Base-by-base conservation (phyloP, 352 stramenopile species). In the Phytophthora chlamydospora region DNA sequence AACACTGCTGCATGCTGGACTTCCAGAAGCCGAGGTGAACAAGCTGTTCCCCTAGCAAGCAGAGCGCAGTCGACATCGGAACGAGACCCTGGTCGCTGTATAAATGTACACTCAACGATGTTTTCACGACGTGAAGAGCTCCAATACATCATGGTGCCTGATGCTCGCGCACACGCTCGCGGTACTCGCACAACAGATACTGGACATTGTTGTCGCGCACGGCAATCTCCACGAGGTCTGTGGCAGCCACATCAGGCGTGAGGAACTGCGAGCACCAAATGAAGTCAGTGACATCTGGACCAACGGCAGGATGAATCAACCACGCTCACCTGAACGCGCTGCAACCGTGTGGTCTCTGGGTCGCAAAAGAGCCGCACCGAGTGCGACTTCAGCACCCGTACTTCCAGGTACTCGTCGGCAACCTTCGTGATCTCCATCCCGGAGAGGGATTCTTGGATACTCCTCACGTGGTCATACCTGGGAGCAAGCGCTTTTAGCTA, bases 401-500 rank as follows among this genome's bases (percentile, higher is more conserved):
- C 61, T 64, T 92, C 80, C 31, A 92, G 68, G 36, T 78, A 87
- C 48, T 87, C 78, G 14, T 83, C 71, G 9, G 66, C 71, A 31
- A 92, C 73, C 38, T 75, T 76, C 0, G 53, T 74, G 42, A 90
- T 80, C 36, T 87, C 78, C 40, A 92, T 58, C 17, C 78, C 79
- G 2, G 79, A 80, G 8, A 90, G 44, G 17, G 79, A 76, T 40
- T 76, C 56, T 13, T 85, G 71, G 29, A 90, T 78, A 19, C 73
- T 69, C 39, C 70, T 70, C 53, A 92, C 76, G 34, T 85, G 76
- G 27, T 88, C 73, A 55, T 90, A 91, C 81, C 81, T 90, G 34
- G 13, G 8, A 42, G 12, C 8, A 44, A 47, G 35, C n/a, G 24
- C 33, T n/a, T 45, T 58, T 58, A 24, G 38, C 13, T 32, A 16